Base-by-base conservation (phyloP, 768 basidiomycete species). In the Saitozyma sp. region DNA sequence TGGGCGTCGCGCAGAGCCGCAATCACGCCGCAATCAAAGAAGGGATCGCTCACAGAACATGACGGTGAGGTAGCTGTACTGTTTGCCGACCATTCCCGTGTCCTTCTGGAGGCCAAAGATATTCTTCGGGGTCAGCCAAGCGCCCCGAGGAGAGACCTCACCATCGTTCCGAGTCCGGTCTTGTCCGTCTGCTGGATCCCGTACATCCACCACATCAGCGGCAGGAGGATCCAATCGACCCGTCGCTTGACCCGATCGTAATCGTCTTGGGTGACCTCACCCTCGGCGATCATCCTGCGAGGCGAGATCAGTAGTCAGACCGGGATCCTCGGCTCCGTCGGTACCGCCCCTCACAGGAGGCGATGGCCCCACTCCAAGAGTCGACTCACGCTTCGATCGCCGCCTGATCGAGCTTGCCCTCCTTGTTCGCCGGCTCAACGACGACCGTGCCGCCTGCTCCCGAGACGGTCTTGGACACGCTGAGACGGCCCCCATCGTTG, bases 161-260 rank as follows among this genome's bases (percentile, higher is more conserved):
- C 49, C 59, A 52, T 60, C 10, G 59, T 60, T 6, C 40, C 59
- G 17, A 60, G 52, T 3, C 61, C 66, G 2, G 68, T 69, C 56
- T 72, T 69, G 49, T 72, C 51, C 19, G 68, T 61, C 53, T 72
- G 71, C 51, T 73, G 71, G 19, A 73, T 69, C 40, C 71, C 71
- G 39, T 73, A 69, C 46, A 62, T 59, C 61, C 61, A 63, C 68
- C 71, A 73, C 69, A 73, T 70, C 52, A 68, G 50, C 6, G 66
- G 66, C 16, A 70, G 48, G 37, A 67, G 61, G 39, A 58, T 54
- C 38, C 14, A 43, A 20, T 65, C 66, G 20, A 61, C 42, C 61
- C 70, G 70, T 3, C 64, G 43, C 6, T 61, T 59, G 1, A 73
- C 55, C 20, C 50, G 56, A 19, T 67, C 65, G 54, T 66, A 73